Evolutionary conservation across 2,329 filamentous ascomycete species (phyloP).

Genomic region (Alternaria angustiovoidea): DNA sequence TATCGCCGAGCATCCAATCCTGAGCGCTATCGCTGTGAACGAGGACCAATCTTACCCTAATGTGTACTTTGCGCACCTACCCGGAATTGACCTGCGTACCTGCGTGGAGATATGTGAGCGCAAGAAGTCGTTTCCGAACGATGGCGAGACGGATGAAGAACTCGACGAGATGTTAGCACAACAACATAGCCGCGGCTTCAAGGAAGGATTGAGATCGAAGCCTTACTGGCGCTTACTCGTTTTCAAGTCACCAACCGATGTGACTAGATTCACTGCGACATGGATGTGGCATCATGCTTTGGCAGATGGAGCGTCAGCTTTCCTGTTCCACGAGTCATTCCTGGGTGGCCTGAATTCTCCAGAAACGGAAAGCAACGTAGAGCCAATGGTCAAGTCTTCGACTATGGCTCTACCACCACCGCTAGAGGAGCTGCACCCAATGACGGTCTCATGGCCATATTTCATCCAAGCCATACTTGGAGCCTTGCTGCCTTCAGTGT

Average conservation of each 20-base stretch:
- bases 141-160: slow-evolving; percentile 48
- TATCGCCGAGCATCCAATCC: slow-evolving; percentile 53
- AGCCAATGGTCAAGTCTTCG: slow-evolving; percentile 23
- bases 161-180: slow-evolving; percentile 49
- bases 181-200: slow-evolving; percentile 55
- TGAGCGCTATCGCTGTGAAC: slow-evolving; percentile 54
- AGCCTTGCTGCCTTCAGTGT: slow-evolving; percentile 41
- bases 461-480: slow-evolving; percentile 47
- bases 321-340: slow-evolving; percentile 57
- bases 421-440: slow-evolving; percentile 53
- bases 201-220: slow-evolving; percentile 30
- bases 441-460: slow-evolving; percentile 49
- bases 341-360: slow-evolving; percentile 43
- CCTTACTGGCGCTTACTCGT: slow-evolving; percentile 58
- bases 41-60: slow-evolving; percentile 50
- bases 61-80: slow-evolving; percentile 56
- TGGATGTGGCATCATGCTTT: slow-evolving; percentile 59
- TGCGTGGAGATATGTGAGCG: slow-evolving; percentile 47
- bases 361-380: neutral
- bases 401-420: slow-evolving; percentile 47
- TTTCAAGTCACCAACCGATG: slow-evolving; percentile 3
- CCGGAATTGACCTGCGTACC: slow-evolving; percentile 52
- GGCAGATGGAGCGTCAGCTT: slow-evolving; percentile 56
- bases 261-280: slow-evolving; percentile 50
- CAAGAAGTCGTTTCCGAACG: slow-evolving; percentile 20